phyloP scores from a whole-genome alignment of 1,139 yeast species.

The Candida sp. region DNA sequence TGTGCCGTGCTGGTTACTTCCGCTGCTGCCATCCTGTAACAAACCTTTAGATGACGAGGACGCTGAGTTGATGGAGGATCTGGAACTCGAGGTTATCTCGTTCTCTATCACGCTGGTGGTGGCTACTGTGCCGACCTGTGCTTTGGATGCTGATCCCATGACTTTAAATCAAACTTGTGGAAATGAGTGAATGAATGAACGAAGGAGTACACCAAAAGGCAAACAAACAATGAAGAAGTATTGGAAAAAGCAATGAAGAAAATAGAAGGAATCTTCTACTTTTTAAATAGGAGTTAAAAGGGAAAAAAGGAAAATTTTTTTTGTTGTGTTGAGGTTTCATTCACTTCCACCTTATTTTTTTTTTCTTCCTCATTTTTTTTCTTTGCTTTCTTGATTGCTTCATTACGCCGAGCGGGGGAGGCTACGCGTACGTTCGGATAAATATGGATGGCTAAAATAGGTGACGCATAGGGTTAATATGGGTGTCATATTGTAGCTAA shows the following conservation, averaged over 20 bases:
- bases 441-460: neutral
- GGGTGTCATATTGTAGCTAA: neutral
- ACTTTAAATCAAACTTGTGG: neutral
- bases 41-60: constrained; percentile 13
- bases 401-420: constrained; percentile 2
- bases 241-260: neutral
- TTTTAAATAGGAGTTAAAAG: neutral
- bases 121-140: neutral
- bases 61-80: constrained; percentile 11
- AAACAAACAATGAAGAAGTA: neutral
- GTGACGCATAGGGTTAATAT: neutral
- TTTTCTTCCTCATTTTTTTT: neutral
- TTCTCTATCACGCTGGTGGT: neutral
- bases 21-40: constrained; percentile 3
- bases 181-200: neutral
- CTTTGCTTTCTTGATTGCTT: neutral
- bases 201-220: neutral
- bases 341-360: neutral
- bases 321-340: constrained; percentile 1
- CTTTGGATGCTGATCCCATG: constrained; percentile 2
- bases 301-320: neutral
- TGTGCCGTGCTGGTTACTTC: neutral
- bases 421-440: neutral
- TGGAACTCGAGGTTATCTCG: constrained; percentile 9
- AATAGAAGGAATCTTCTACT: neutral